Evolutionary conservation across 2,329 filamentous ascomycete species (phyloP).

Genomic region (Thelonectria blattea): DNA sequence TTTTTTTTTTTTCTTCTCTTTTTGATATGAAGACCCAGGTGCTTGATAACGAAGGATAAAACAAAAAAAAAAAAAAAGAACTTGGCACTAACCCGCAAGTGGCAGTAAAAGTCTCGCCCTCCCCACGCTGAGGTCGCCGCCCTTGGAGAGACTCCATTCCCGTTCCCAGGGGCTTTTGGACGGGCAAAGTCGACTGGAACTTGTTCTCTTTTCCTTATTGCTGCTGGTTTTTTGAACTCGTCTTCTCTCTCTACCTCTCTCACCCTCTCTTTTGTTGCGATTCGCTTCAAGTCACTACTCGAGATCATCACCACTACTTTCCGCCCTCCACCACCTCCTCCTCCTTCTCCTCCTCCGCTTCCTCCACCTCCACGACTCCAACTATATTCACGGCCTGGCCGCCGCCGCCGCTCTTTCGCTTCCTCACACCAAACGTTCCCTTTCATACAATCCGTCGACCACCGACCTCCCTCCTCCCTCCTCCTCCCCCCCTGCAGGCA

Average conservation of each 20-base stretch:
- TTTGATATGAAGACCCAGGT: not conserved
- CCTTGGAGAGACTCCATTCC: not conserved
- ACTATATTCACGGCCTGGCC: constrained; percentile 3
- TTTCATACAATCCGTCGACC: not conserved
- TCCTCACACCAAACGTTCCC: not conserved
- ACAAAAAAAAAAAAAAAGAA: not conserved
- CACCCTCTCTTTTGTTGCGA: not conserved
- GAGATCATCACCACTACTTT: too few relatives aligned
- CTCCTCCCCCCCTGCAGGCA: constrained; percentile 14
- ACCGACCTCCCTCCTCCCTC: too few relatives aligned
- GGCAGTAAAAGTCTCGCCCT: not conserved
- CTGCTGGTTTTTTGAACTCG: not conserved
- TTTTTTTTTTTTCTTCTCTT: not conserved
- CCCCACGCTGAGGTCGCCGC: not conserved
- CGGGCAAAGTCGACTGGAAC: not conserved
- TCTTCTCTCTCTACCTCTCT: not conserved
- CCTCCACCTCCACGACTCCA: not conserved
- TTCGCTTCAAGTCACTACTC: not conserved
- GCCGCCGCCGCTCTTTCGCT: not conserved
- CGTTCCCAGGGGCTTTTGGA: not conserved
- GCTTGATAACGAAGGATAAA: not conserved
- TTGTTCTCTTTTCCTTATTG: not conserved
- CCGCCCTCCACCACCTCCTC: not conserved
- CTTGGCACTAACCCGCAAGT: not conserved
- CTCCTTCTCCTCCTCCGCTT: not conserved